phyloP scores from a whole-genome alignment of 1,139 yeast species.

The Kluyveromyces sp. region DNA sequence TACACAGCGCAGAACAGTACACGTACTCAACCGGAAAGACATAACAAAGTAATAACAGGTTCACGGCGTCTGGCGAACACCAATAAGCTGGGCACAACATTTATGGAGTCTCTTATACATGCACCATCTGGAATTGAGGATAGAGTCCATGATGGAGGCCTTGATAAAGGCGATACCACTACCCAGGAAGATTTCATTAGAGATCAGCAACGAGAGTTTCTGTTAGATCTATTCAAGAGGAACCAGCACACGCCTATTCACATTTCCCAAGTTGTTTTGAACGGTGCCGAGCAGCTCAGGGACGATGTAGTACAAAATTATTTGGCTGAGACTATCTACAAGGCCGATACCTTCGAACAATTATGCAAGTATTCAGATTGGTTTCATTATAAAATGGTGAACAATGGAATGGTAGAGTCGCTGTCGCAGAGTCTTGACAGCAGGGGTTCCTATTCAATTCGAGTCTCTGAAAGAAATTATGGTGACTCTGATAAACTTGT shows the following conservation, averaged over 20 bases:
- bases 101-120: background rate
- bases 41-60: too few relatives aligned
- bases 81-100: background rate
- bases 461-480: constrained; percentile 11
- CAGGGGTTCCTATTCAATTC: constrained; percentile 13
- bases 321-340: constrained; percentile 25
- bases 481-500: constrained; percentile 12
- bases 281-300: constrained; percentile 19
- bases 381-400: constrained; percentile 23
- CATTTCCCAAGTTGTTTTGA: constrained; percentile 20
- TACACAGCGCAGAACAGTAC: background rate
- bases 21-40: too few relatives aligned
- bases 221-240: constrained; percentile 8
- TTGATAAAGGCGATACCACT: constrained; percentile 1
- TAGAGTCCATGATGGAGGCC: constrained; percentile 4
- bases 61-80: too few relatives aligned
- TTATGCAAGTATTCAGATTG: constrained; percentile 24
- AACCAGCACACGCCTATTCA: constrained; percentile 19
- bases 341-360: constrained; percentile 24
- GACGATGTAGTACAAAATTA: constrained; percentile 21
- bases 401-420: constrained; percentile 24
- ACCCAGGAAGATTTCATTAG: constrained; percentile 8
- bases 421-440: constrained; percentile 19
- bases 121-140: constrained; percentile 8
- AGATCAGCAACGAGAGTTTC: constrained; percentile 8